Evolutionary conservation across 805 yeast species (phyloP), one percentile per base, ranked within the genome.

Genomic region (Clavispora carvajalis): DNA sequence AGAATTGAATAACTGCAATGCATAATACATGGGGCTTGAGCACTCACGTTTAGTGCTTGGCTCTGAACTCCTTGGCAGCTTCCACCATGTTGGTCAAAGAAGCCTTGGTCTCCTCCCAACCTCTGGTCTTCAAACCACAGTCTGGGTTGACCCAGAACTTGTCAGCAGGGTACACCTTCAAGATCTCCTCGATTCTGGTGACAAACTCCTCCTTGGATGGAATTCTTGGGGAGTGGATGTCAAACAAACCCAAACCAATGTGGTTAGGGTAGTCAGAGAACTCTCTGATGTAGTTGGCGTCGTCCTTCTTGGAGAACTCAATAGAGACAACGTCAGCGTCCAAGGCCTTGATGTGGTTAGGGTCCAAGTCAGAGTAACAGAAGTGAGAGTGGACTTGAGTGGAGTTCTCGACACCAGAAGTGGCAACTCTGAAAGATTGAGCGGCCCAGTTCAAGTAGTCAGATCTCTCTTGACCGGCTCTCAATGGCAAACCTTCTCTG

Each of bases 111-210:
- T 93, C 99, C 59, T 85, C 88, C 99, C 99, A 93, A 60, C 95
- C 96, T 84, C 99, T 90, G 71, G 99, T 93, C 86, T 93, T 93
- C 73, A 93, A 82, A 82, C 99, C 99, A 82, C 99, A 93, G 79
- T 93, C 99, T 65, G 99, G 99, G 95, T 93, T 93, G 67, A 93
- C 95, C 99, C 99, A 93, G 82, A 93, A 86, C 74, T 90, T 91
- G 71, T 86, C 87, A 66, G 93, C 95, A 69, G 97, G 97, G 80
- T 91, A 91, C 47, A 86, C 93, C 78, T 89, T 88, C 73, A 93
- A 77, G 76, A 93, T 90, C 69, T 88, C 93, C 65, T 80, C 81
- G 64, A 93, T 87, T 77, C 96, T 89, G 66, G 82, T 73, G 69
- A 88, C 82, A 73, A 93, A 91, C 77, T 93, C 99, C 69, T 85